Percentiles rank a stretch among this genome's conserved stretches.
These are phyloP conservation scores for Vicia villosa DNA, from an alignment of 306 rosid species.

Conservation along the genomic window DNA sequence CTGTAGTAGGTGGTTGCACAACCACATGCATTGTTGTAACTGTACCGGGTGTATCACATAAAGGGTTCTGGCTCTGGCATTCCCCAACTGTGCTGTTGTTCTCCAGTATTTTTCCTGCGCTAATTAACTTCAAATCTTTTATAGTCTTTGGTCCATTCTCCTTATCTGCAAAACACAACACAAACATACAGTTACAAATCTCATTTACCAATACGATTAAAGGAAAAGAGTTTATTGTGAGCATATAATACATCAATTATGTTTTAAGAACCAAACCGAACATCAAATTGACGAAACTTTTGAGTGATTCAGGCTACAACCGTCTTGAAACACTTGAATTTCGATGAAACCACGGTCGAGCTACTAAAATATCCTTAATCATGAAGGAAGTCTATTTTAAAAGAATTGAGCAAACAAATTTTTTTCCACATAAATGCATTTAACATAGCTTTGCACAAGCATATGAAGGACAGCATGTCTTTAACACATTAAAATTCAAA, in stretches of 20 bases:
- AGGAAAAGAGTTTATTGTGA: not conserved
- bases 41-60: conserved; percentile 74
- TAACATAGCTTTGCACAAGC: not conserved
- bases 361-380: not conserved
- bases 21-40: conserved; percentile 94
- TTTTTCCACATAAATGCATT: not conserved
- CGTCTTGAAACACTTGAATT: not conserved
- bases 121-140: conserved; percentile 87
- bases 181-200: conserved; percentile 19
- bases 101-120: conserved; percentile 86
- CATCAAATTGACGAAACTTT: not conserved
- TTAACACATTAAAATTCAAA: not conserved
- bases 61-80: conserved; percentile 85
- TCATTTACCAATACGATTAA: conserved; percentile 28
- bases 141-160: conserved; percentile 89
- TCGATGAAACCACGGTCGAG: not conserved
- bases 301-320: not conserved
- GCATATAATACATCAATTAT: conserved; percentile 4
- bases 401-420: conserved; percentile 9
- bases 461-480: not conserved
- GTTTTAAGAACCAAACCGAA: not conserved
- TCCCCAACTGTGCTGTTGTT: conserved; percentile 87
- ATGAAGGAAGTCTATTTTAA: not conserved
- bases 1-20: conserved; percentile 72
- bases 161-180: conserved; percentile 61